A percentile compares a stretch with the other conserved stretches of the same genome.
Evolutionary conservation across 2,329 filamentous ascomycete genomes (phyloP).

Genomic region (Mollisia scopiformis): DNA sequence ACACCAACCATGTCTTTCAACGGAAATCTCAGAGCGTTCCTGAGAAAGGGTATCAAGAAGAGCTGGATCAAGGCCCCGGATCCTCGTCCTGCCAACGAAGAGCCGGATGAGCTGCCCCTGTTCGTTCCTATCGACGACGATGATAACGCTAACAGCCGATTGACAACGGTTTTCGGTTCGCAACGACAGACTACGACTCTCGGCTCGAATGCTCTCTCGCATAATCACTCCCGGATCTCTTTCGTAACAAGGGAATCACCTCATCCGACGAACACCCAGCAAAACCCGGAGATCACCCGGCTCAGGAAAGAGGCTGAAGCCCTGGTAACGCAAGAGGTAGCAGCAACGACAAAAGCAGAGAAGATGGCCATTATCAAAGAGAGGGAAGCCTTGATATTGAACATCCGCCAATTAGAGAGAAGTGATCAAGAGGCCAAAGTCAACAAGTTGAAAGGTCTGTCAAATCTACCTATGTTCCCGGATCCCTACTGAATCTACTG

Average conservation of each 20-base stretch:
- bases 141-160: too few species aligned
- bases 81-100: not conserved
- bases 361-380: not conserved
- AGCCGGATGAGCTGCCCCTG: not conserved
- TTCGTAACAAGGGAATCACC: too few species aligned
- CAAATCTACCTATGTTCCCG: too few species aligned
- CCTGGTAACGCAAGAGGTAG: not conserved
- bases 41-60: constrained; percentile 16
- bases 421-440: not conserved
- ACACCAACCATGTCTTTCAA: not conserved
- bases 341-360: not conserved
- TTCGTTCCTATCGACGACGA: not conserved
- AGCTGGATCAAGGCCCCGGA: not conserved
- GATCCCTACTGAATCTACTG: too few species aligned
- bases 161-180: too few species aligned
- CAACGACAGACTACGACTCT: too few species aligned
- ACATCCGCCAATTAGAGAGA: not conserved
- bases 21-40: constrained; percentile 7
- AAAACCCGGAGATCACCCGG: not conserved
- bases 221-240: too few species aligned
- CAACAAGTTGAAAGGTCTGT: not conserved
- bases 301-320: not conserved
- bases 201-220: too few species aligned
- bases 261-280: not conserved
- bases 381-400: not conserved